phyloP scores from a whole-genome alignment of 768 basidiomycete genomes.

The Suillus spraguei region DNA sequence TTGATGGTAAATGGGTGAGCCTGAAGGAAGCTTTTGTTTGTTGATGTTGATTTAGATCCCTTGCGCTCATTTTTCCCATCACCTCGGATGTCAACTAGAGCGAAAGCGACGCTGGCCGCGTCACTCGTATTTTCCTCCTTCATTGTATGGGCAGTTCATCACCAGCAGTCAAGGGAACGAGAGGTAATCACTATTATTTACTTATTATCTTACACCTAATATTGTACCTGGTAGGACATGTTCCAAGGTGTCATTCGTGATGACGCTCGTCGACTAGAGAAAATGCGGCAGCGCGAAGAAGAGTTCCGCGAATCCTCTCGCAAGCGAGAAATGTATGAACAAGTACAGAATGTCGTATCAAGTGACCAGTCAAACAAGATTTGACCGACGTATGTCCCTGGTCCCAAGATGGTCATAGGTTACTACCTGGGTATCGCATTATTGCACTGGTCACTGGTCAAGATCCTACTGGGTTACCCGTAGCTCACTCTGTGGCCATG shows the following conservation, averaged over 20 bases:
- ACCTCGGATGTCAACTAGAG: constrained; percentile 58
- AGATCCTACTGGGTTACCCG: neutral
- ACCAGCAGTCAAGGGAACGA: constrained; percentile 80
- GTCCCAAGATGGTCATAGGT: neutral
- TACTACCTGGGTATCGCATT: neutral
- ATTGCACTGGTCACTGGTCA: too few relatives aligned
- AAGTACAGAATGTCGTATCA: constrained; percentile 39
- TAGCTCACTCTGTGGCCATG: neutral
- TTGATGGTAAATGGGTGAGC: constrained; percentile 10
- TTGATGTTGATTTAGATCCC: constrained; percentile 32
- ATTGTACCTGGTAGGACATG: constrained; percentile 63
- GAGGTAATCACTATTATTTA: constrained; percentile 51
- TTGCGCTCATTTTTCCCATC: constrained; percentile 3
- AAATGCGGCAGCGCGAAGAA: constrained; percentile 66
- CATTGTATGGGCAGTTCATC: constrained; percentile 90
- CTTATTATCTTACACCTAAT: constrained; percentile 7
- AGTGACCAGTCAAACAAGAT: constrained; percentile 17
- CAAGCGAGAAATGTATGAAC: constrained; percentile 70
- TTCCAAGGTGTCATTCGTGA: constrained; percentile 88
- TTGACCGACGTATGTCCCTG: neutral
- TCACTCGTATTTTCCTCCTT: constrained; percentile 64
- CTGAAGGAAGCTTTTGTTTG: constrained; percentile 38
- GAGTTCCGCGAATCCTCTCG: constrained; percentile 61
- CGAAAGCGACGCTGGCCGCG: constrained; percentile 73
- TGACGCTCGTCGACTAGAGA: constrained; percentile 77